These are phyloP conservation scores for Marasmius fiardii DNA, from an alignment of 1,284 basidiomycete genomes.

Conservation along the genomic window DNA sequence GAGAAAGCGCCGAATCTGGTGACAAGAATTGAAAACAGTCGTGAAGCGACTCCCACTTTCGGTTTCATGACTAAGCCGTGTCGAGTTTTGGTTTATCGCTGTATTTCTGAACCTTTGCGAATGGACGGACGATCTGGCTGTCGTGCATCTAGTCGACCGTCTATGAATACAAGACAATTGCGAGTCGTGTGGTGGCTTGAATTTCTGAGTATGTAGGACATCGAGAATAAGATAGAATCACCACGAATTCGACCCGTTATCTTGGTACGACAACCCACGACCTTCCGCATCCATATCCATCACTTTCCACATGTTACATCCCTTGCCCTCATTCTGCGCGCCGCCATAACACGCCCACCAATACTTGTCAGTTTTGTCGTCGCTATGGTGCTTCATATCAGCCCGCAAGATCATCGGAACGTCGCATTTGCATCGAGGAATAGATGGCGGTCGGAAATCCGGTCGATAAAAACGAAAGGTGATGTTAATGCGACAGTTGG, in stretches of 20 bases:
- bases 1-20: too few relatives aligned
- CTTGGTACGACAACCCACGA: constrained; percentile 41
- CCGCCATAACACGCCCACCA: constrained; percentile 81
- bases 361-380: constrained; percentile 53
- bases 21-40: too few relatives aligned
- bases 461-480: constrained; percentile 88
- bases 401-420: constrained; percentile 75
- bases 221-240: too few relatives aligned
- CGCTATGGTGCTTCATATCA: constrained; percentile 70
- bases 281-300: constrained; percentile 69
- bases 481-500: constrained; percentile 81
- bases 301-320: neutral
- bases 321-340: neutral
- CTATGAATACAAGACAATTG: neutral
- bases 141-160: too few relatives aligned
- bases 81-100: too few relatives aligned
- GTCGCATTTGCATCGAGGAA: constrained; percentile 76
- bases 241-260: too few relatives aligned
- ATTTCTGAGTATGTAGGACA: too few relatives aligned
- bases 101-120: too few relatives aligned
- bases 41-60: too few relatives aligned
- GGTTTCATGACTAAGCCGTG: too few relatives aligned
- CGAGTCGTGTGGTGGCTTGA: too few relatives aligned
- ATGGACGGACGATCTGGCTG: too few relatives aligned
- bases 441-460: constrained; percentile 73